Percentiles rank a stretch among this genome's conserved stretches.
Evolutionary conservation across 129 eudicot species (phyloP).

Genomic region (Tanacetum coccineum): DNA sequence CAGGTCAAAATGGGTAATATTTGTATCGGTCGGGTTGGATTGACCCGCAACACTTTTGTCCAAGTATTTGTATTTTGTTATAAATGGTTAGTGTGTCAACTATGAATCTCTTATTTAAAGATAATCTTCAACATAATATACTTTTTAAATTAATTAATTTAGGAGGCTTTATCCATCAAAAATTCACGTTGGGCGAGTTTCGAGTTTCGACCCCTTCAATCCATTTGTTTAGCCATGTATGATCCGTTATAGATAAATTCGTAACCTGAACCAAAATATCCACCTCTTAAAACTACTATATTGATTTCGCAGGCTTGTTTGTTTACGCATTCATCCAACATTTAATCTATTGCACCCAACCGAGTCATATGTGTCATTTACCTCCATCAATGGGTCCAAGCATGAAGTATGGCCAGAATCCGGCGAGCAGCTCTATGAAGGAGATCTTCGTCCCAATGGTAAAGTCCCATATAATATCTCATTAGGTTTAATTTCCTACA

Average conservation of each 20-base stretch:
- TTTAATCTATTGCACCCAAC: constrained; percentile 68
- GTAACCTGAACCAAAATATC: neutral
- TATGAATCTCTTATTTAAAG: no score
- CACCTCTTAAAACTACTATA: neutral
- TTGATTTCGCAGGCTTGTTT: constrained; percentile 70
- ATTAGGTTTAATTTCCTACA: neutral
- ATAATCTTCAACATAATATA: neutral
- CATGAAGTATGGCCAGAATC: constrained; percentile 76
- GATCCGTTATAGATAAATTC: no score
- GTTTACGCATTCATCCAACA: constrained; percentile 87
- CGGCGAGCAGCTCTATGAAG: constrained; percentile 64
- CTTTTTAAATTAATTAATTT: neutral
- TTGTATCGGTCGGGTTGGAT: neutral
- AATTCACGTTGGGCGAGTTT: no score
- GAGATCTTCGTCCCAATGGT: constrained; percentile 81
- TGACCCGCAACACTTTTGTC: no score
- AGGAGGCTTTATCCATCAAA: neutral
- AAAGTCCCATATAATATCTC: neutral
- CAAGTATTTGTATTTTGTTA: no score
- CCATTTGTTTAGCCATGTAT: no score
- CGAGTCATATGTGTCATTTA: constrained; percentile 61
- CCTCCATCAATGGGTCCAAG: constrained; percentile 73
- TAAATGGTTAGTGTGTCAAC: no score
- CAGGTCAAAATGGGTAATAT: no score
- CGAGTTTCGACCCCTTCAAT: no score